phyloP scores from a whole-genome alignment of 2,329 filamentous ascomycete species.

The Fusarium neocosmosporiellum region DNA sequence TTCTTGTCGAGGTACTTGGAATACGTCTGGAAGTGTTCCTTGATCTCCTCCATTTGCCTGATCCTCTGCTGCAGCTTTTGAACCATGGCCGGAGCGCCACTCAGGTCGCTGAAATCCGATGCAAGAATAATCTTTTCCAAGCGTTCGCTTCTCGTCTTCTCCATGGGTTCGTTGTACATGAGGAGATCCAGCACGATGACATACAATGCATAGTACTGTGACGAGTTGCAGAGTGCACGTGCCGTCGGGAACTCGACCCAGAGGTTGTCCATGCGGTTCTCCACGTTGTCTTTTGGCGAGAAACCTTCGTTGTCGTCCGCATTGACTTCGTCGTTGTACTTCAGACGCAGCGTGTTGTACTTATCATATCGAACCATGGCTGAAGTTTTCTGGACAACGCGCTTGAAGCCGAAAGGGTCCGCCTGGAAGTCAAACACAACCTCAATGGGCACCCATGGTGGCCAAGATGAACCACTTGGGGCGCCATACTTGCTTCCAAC shows the following conservation, averaged over 20 bases:
- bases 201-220: constrained; percentile 97
- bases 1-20: constrained; percentile 86
- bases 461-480: constrained; percentile 87
- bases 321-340: constrained; percentile 95
- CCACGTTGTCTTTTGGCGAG: constrained; percentile 64
- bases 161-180: constrained; percentile 94
- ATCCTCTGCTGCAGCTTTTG: constrained; percentile 92
- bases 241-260: constrained; percentile 97
- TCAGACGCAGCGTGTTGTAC: constrained; percentile 95
- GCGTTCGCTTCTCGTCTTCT: constrained; percentile 96
- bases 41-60: constrained; percentile 94
- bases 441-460: constrained; percentile 97
- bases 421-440: constrained; percentile 97
- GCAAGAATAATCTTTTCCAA: constrained; percentile 99
- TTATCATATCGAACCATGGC: constrained; percentile 96
- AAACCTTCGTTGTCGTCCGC: constrained; percentile 65
- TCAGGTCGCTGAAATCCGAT: constrained; percentile 96
- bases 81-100: constrained; percentile 93
- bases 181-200: constrained; percentile 96
- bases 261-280: constrained; percentile 92
- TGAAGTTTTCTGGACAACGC: constrained; percentile 96
- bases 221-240: constrained; percentile 94
- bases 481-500: constrained; percentile 94
- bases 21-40: constrained; percentile 94
- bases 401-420: constrained; percentile 97